Percentiles rank a stretch among this genome's conserved stretches.
Evolutionary conservation across 1,284 basidiomycete species (phyloP).

Genomic region (Puccinia hordei): DNA sequence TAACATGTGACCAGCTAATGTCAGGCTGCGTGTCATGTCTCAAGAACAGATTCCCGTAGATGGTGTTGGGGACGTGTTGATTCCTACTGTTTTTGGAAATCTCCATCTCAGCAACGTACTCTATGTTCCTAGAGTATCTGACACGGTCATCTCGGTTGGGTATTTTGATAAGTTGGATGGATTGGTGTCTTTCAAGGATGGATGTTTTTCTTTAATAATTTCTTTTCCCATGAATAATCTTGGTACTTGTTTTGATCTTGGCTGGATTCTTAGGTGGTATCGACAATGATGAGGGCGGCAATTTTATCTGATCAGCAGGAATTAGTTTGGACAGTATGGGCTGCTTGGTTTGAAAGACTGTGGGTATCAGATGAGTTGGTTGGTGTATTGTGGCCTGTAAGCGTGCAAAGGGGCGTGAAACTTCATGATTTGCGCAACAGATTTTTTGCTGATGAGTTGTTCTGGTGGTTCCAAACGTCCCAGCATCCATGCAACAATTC

Average conservation of each 20-base stretch:
- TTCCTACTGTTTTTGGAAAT: too few relatives aligned
- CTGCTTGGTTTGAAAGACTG: conserved; percentile 13
- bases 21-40: too few relatives aligned
- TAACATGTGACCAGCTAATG: too few relatives aligned
- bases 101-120: too few relatives aligned
- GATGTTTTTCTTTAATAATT: too few relatives aligned
- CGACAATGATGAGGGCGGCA: conserved; percentile 24
- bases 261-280: neutral
- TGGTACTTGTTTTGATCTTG: conserved; percentile 16
- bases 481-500: too few relatives aligned
- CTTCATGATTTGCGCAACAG: conserved; percentile 18
- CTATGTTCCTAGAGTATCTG: too few relatives aligned
- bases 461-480: neutral
- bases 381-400: conserved; percentile 39
- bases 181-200: too few relatives aligned
- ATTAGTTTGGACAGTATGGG: conserved; percentile 20
- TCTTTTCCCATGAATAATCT: conserved; percentile 22
- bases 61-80: too few relatives aligned
- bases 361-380: conserved; percentile 40
- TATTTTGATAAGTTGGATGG: too few relatives aligned
- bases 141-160: too few relatives aligned
- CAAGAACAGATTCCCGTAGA: too few relatives aligned
- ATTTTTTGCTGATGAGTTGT: neutral
- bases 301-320: conserved; percentile 13
- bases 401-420: conserved; percentile 7